phyloP scores from a whole-genome alignment of 1,139 yeast genomes.

The Chernovozyma sophiae-reginae region DNA sequence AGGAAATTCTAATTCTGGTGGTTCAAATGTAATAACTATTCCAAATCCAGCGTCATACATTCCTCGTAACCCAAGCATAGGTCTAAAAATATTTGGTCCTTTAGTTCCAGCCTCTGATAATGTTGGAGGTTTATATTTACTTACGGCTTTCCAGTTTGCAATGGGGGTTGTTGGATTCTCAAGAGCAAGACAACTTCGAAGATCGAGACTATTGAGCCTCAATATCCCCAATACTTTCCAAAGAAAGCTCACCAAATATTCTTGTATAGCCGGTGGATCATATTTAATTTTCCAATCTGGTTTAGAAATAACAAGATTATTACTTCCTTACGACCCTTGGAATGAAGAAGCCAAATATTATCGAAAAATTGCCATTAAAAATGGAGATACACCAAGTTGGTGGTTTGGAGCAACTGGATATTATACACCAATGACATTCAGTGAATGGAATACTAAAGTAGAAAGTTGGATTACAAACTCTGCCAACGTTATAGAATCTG shows the following conservation, averaged over 20 bases:
- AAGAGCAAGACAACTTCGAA: constrained; percentile 16
- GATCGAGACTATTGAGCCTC: constrained; percentile 11
- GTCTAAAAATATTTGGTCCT: constrained; percentile 58
- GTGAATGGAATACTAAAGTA: constrained; percentile 42
- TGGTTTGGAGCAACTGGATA: constrained; percentile 61
- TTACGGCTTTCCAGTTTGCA: constrained; percentile 45
- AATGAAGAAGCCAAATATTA: constrained; percentile 52
- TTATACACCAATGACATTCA: constrained; percentile 48
- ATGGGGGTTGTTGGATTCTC: constrained; percentile 33
- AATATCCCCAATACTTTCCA: constrained; percentile 14
- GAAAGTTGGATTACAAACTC: constrained; percentile 24
- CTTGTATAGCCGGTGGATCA: constrained; percentile 18
- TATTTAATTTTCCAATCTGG: constrained; percentile 33
- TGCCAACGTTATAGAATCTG: constrained; percentile 11
- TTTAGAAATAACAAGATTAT: constrained; percentile 46
- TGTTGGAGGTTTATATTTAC: constrained; percentile 41
- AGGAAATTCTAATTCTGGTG: constrained; percentile 1
- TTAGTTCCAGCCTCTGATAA: constrained; percentile 62
- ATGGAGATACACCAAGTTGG: constrained; percentile 42
- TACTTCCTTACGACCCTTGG: constrained; percentile 62
- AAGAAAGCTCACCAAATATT: constrained; percentile 13
- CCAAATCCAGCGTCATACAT: constrained; percentile 22
- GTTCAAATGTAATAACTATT: constrained; percentile 12
- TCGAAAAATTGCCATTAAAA: constrained; percentile 38
- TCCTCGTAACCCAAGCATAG: constrained; percentile 50